These are phyloP conservation scores for Pelargonium myrrhifolium DNA, from an alignment of 441 rosid species.

Conservation along the genomic window DNA sequence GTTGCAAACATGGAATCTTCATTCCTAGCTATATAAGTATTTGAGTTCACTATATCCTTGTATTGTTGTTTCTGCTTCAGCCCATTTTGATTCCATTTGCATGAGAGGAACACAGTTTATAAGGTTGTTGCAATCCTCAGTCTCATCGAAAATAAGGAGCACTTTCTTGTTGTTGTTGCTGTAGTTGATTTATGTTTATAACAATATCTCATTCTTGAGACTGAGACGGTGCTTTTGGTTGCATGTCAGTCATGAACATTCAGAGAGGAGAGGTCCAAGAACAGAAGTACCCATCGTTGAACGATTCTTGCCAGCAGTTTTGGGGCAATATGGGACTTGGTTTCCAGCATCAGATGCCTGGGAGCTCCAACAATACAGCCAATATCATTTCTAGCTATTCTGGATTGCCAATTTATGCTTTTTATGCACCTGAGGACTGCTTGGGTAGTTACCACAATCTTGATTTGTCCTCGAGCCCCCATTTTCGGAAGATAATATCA, in stretches of 20 bases:
- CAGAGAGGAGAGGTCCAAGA: not conserved
- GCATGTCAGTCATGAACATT: not conserved
- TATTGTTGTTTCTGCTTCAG: too few relatives aligned
- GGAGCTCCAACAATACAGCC: not conserved
- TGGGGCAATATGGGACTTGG: not conserved
- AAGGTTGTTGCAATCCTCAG: too few relatives aligned
- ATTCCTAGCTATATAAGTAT: too few relatives aligned
- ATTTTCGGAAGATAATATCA: not conserved
- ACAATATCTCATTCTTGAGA: too few relatives aligned
- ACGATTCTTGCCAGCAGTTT: not conserved
- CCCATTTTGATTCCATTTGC: too few relatives aligned
- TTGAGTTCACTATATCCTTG: too few relatives aligned
- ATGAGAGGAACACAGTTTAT: too few relatives aligned
- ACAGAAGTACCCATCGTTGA: not conserved
- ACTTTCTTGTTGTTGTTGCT: not conserved
- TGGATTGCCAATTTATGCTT: conserved; percentile 8
- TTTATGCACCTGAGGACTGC: conserved; percentile 7
- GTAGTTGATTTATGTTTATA: not conserved
- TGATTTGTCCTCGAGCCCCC: conserved; percentile 6
- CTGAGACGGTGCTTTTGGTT: too few relatives aligned
- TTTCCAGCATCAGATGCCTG: too few relatives aligned
- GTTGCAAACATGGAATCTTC: too few relatives aligned
- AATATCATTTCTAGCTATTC: not conserved
- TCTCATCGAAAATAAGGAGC: too few relatives aligned
- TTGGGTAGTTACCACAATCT: not conserved